A percentile compares a stretch with the other conserved stretches of the same genome.
phyloP scores from a whole-genome alignment of 495 filamentous ascomycete species.

The Aspergillus diversus region DNA sequence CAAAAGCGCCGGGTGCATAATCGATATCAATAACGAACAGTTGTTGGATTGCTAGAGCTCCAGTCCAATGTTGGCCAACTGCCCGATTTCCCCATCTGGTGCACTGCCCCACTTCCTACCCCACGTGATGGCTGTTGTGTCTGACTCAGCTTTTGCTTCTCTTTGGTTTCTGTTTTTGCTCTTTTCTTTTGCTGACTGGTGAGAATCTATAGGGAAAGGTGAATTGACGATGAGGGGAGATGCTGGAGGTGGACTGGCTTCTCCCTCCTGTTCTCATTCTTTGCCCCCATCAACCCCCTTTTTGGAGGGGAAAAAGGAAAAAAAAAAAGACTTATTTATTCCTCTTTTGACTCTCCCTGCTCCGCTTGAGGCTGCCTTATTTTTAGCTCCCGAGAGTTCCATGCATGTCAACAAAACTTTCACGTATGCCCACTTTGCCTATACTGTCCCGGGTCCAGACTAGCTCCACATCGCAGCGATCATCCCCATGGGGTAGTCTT shows the following conservation, averaged over 20 bases:
- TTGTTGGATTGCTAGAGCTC: conserved; percentile 10
- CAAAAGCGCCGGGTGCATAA: neutral
- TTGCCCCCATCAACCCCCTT: too few species aligned
- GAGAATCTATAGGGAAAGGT: neutral
- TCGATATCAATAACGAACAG: neutral
- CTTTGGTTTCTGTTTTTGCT: neutral
- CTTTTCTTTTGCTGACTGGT: neutral
- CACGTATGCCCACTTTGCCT: neutral
- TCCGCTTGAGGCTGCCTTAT: neutral
- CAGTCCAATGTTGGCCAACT: conserved; percentile 30
- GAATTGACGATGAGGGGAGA: neutral
- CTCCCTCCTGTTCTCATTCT: too few species aligned
- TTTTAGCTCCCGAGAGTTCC: conserved; percentile 5
- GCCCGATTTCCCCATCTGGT: conserved; percentile 32
- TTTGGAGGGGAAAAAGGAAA: too few species aligned
- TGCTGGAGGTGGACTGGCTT: neutral
- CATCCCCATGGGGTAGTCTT: conserved; percentile 19
- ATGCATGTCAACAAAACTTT: neutral
- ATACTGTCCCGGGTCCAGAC: neutral
- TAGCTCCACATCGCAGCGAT: conserved; percentile 18
- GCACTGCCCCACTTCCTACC: conserved; percentile 19
- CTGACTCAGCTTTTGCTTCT: conserved; percentile 21
- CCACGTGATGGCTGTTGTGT: conserved; percentile 25
- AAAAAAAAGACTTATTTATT: too few species aligned
- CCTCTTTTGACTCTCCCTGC: too few species aligned